Evolutionary conservation across 306 rosid genomes (phyloP).

Genomic region (Trifolium subterraneum): DNA sequence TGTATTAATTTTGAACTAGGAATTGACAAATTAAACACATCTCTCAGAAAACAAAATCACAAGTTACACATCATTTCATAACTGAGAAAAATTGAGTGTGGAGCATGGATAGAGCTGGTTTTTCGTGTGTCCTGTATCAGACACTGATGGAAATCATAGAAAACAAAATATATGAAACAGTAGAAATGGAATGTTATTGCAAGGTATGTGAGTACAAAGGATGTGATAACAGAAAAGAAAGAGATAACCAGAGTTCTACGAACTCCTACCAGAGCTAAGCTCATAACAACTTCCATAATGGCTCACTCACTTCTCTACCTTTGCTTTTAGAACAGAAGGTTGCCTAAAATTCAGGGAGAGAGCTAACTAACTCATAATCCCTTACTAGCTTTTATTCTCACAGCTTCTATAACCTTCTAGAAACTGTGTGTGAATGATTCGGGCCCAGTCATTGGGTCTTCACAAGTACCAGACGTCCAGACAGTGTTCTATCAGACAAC

Average conservation of each 20-base stretch:
- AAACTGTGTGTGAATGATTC: too few species aligned
- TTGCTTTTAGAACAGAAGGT: background rate
- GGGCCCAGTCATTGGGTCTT: too few species aligned
- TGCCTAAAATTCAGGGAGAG: background rate
- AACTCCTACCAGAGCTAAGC: background rate
- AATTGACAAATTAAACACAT: background rate
- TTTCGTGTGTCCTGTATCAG: background rate
- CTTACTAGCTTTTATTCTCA: background rate
- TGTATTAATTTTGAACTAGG: background rate
- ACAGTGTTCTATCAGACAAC: background rate
- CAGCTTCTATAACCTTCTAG: too few species aligned
- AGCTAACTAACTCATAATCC: background rate
- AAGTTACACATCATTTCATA: background rate
- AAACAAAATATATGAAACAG: too few species aligned
- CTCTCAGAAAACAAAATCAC: conserved; percentile 3
- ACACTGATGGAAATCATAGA: background rate
- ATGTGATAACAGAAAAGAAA: background rate
- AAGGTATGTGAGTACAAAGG: too few species aligned
- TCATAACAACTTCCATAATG: background rate
- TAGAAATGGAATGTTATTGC: too few species aligned
- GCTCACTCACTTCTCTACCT: background rate
- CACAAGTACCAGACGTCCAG: too few species aligned
- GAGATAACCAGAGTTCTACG: background rate
- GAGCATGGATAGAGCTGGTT: conserved; percentile 4
- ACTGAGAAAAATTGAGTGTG: background rate